phyloP scores from a whole-genome alignment of 768 basidiomycete genomes.

The Kwoniella europaea region DNA sequence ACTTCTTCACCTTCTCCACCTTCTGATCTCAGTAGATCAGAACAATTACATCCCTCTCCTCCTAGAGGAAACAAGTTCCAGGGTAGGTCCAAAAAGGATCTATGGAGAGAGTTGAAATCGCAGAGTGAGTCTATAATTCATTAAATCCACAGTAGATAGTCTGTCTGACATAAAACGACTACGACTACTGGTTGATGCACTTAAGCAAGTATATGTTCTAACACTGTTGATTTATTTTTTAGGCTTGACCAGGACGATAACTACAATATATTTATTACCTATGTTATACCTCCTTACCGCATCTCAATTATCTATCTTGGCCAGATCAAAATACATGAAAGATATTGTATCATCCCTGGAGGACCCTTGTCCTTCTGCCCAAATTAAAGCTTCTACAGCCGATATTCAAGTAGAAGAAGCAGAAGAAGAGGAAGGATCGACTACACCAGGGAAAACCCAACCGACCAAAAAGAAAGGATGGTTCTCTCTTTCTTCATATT shows the following conservation, averaged over 20 bases:
- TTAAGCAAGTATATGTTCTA: too few relatives aligned
- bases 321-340: conserved; percentile 65
- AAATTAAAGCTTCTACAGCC: too few relatives aligned
- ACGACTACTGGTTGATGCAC: too few relatives aligned
- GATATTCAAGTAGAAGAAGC: neutral
- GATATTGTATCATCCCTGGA: conserved; percentile 72
- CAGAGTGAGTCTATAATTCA: conserved; percentile 64
- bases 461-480: conserved; percentile 12
- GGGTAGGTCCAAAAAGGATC: conserved; percentile 51
- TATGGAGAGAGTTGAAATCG: conserved; percentile 93
- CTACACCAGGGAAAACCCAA: neutral
- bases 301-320: conserved; percentile 83
- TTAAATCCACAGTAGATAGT: neutral
- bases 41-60: conserved; percentile 35
- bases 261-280: conserved; percentile 81
- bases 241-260: conserved; percentile 88
- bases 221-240: too few relatives aligned
- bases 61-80: conserved; percentile 2
- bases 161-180: too few relatives aligned
- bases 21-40: conserved; percentile 38
- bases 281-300: conserved; percentile 84
- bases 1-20: conserved; percentile 45
- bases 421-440: neutral
- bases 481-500: conserved; percentile 27
- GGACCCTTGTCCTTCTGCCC: neutral